Evolutionary conservation across 306 rosid species (phyloP), one percentile per base, ranked within the genome.

Genomic region (Quercus berberidifolia): DNA sequence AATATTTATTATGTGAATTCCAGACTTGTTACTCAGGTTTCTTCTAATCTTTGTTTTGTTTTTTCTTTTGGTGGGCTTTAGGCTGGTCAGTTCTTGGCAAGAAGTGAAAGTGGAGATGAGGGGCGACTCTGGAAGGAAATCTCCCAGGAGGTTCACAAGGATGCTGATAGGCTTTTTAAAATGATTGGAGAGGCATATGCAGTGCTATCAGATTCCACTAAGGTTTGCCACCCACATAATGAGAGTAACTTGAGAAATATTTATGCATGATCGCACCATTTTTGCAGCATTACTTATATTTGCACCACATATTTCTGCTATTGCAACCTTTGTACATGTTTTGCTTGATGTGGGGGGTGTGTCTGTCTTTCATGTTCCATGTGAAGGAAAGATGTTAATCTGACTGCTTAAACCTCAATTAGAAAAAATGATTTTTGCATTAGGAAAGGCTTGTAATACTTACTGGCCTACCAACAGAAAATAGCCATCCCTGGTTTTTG

Each of bases 141-240:
- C 74, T 87, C 92, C 57, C 87, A 83, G 83, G 97, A 87, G 85
- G 92, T 95, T 74, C 86, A 91, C 84, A 87, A 83, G 85, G 97
- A 95, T 86, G 95, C 97, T 57, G 99, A 93, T 79, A 89, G 89
- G 83, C 99, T 95, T 80, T 95, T 93, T 74, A 95, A 93, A 90
- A 88, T 91, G 90, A 95, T 93, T 77, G 98, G 96, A 80, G 99
- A 95, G 90, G 97, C 99, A 31, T 93, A 93, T 83, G 89, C 97
- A 63, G 92, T 88, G 60, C 98, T 95, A 80, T 95, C 98, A 54
- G 98, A 92, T 84, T 85, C 94, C 63, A 71, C 78, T 33, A 92
- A 92, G 98, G 99, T 92, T 62, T 67, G 52, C 59, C 62, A 49
- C 21, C 43, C 55, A 1, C 72, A 55, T 69, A 64, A 69, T 26